These are phyloP conservation scores for Aspergillus awamori DNA, from an alignment of 2,329 filamentous ascomycete genomes.

Conservation along the genomic window DNA sequence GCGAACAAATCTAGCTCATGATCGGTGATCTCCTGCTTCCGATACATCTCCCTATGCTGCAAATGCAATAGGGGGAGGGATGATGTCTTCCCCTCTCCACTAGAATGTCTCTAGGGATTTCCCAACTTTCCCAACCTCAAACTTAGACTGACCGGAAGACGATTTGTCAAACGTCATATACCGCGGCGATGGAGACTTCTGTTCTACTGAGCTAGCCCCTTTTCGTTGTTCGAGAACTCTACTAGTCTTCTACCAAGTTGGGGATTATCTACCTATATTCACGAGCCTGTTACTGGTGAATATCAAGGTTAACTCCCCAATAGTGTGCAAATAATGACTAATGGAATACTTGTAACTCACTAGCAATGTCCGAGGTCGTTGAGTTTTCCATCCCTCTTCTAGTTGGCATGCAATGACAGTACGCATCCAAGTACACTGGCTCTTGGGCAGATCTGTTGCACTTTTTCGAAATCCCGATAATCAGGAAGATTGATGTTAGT, in stretches of 20 bases:
- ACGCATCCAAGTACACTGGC: background rate
- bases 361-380: constrained; percentile 1
- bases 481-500: constrained; percentile 25
- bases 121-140: background rate
- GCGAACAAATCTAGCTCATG: background rate
- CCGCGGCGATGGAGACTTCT: background rate
- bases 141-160: background rate
- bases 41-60: background rate
- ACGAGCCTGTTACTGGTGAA: background rate
- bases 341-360: background rate
- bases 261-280: background rate
- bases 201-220: background rate
- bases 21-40: background rate
- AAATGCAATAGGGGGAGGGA: background rate
- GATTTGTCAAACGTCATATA: constrained; percentile 5
- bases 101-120: background rate
- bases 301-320: background rate
- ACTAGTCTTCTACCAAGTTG: background rate
- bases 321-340: constrained; percentile 2
- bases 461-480: constrained; percentile 21
- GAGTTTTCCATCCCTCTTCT: background rate
- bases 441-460: constrained; percentile 13
- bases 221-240: background rate
- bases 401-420: background rate
- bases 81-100: background rate